Base-by-base conservation (phyloP, 495 filamentous ascomycete genomes). In the Cladorrhinum samala region DNA sequence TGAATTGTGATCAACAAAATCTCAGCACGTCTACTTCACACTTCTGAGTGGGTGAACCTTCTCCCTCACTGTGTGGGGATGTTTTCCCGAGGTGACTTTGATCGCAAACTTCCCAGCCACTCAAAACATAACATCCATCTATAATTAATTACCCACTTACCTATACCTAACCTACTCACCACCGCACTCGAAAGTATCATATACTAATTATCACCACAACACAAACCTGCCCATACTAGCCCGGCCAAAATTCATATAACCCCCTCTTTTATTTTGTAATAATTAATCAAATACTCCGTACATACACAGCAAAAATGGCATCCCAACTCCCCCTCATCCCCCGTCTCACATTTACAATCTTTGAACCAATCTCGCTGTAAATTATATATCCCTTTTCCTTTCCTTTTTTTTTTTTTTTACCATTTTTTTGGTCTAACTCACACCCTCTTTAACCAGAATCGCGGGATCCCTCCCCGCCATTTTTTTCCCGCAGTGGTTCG, bases 351-450 rank as follows among this genome's bases (percentile, higher is more conserved):
- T 81, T 84, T 57, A 82, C 79, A 0, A 62, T 88, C 52, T 55
- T 88, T 36, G 86, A 90, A 66, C 86, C 86, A 3, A 64, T 88
- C 41, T 82, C 83, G 16, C 72, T 86, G 83, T 86, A 78, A 68
- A 74, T 56, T 23, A 46, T 19, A 14, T 42, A 20, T 30, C 50
- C 43, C 11, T 16, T 27, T 44, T 21, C 55, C 38, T 33, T 38
- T 38, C 57, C 19, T 49, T n/a, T 37, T 24, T 36, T 23, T 44
- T 18, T 42, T 53, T 50, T 58, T 20, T 43, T 39, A 21, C n/a
- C 9, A 9, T 17, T 14, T 38, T 9, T 17, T 9, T 14, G 14
- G 44, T 33, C 43, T 50, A 46, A 60, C 13, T 3, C 8, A 18
- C 3, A 17, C 14, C 37, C 16, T 37, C 13, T 14, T 25, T 13